Percentiles rank a stretch among this genome's conserved stretches.
phyloP scores from a whole-genome alignment of 495 filamentous ascomycete species.

The Patellaria atrata region DNA sequence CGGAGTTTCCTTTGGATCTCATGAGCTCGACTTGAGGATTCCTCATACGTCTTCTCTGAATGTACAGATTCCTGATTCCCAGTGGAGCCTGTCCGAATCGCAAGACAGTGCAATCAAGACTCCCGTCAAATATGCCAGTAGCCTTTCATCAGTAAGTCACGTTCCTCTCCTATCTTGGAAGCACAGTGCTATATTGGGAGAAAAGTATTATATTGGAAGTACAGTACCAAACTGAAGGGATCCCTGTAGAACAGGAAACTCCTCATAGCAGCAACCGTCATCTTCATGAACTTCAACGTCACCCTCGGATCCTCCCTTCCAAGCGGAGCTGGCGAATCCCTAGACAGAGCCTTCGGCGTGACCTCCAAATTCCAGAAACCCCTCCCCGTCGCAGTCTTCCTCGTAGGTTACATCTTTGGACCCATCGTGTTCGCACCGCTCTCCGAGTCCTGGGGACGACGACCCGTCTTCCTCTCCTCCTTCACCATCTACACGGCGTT shows the following conservation, averaged over 20 bases:
- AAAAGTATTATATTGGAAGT: no score
- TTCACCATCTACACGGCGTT: slow-evolving; percentile 2
- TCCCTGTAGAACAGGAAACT: slow-evolving; percentile 5
- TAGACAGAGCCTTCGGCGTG: slow-evolving; percentile 2
- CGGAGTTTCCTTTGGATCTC: no score
- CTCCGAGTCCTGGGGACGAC: slow-evolving; percentile 1
- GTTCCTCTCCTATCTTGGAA: no score
- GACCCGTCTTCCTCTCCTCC: slow-evolving; percentile 2
- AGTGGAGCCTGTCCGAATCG: no score
- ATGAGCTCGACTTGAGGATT: no score
- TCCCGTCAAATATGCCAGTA: no score
- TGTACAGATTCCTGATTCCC: no score
- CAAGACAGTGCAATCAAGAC: no score
- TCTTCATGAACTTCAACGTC: slow-evolving; percentile 1
- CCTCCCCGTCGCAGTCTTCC: slow-evolving; percentile 2
- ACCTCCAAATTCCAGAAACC: neutral
- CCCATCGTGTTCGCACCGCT: slow-evolving; percentile 2
- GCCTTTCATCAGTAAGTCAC: no score
- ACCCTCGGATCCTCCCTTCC: slow-evolving; percentile 4
- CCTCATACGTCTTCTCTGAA: no score
- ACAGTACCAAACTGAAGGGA: no score
- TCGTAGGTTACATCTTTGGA: slow-evolving; percentile 4
- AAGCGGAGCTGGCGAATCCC: slow-evolving; percentile 2
- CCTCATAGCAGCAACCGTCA: slow-evolving; percentile 1
- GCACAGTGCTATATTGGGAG: no score